These are phyloP conservation scores for Glebionis coronaria DNA, from an alignment of 129 eudicot species.

Conservation along the genomic window DNA sequence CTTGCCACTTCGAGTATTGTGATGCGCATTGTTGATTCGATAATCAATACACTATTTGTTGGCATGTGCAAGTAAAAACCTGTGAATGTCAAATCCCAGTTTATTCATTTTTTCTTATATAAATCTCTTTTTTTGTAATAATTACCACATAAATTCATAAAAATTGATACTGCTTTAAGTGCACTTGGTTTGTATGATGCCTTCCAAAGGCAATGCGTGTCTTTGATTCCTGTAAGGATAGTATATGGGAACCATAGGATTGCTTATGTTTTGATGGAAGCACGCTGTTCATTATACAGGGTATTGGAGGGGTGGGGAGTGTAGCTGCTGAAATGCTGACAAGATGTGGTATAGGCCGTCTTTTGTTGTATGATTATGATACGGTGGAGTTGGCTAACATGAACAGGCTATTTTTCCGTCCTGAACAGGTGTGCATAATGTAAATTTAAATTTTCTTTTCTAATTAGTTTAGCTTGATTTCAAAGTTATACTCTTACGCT, in stretches of 20 bases:
- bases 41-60: no score
- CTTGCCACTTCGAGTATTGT: no score
- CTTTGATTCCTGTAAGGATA: background rate
- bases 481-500: background rate
- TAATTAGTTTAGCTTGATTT: background rate
- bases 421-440: constrained; percentile 68
- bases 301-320: constrained; percentile 98
- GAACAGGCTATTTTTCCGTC: constrained; percentile 98
- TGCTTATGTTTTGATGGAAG: constrained; percentile 1
- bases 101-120: no score
- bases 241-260: background rate
- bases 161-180: no score
- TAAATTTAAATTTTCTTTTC: background rate
- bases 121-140: no score
- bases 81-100: no score
- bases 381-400: constrained; percentile 98
- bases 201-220: no score
- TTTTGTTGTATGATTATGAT: constrained; percentile 94
- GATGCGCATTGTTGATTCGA: no score
- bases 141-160: no score
- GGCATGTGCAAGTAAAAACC: no score
- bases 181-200: no score
- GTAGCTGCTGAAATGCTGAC: constrained; percentile 99
- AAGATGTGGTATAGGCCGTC: constrained; percentile 98
- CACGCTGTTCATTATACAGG: constrained; percentile 39